These are phyloP conservation scores for Cyclostephanos tholiformis DNA, from an alignment of 108 stramenopile genomes.

Conservation along the genomic window DNA sequence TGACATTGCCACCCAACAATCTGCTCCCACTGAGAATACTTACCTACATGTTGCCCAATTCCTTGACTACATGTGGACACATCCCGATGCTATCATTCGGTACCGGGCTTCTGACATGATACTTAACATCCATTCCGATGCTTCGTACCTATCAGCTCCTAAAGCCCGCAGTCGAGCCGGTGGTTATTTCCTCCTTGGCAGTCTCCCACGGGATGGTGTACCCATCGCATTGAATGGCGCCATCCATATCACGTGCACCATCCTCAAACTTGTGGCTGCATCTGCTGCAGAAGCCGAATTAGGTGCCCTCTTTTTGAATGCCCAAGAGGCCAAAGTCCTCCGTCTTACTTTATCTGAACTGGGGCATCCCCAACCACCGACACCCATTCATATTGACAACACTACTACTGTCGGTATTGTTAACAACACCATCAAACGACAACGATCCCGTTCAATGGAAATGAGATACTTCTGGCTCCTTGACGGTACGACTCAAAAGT, in stretches of 20 bases:
- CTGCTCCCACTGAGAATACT: slow-evolving; percentile 12
- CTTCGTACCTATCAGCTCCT: slow-evolving; percentile 24
- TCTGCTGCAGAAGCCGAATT: no score
- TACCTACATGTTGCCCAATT: slow-evolving; percentile 13
- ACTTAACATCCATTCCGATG: slow-evolving; percentile 14
- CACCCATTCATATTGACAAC: slow-evolving; percentile 49
- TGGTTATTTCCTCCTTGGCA: slow-evolving; percentile 39
- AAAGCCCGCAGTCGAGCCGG: slow-evolving; percentile 46
- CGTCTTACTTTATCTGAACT: slow-evolving; percentile 25
- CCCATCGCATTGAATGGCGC: no score
- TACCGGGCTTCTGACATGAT: slow-evolving; percentile 46
- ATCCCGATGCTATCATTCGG: slow-evolving; percentile 48
- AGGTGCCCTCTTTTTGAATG: slow-evolving; percentile 42
- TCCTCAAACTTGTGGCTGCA: no score
- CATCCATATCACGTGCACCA: no score
- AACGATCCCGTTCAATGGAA: slow-evolving; percentile 22
- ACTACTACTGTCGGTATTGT: slow-evolving; percentile 43
- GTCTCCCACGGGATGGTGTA: background rate
- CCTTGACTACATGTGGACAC: slow-evolving; percentile 48
- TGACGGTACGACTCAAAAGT: no score
- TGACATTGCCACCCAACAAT: slow-evolving; percentile 24
- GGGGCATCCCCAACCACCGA: slow-evolving; percentile 52
- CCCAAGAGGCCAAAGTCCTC: slow-evolving; percentile 25
- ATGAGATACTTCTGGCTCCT: no score
- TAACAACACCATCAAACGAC: slow-evolving; percentile 26